Base-by-base conservation (phyloP, 495 filamentous ascomycete genomes). In the Xylaria acuta region DNA sequence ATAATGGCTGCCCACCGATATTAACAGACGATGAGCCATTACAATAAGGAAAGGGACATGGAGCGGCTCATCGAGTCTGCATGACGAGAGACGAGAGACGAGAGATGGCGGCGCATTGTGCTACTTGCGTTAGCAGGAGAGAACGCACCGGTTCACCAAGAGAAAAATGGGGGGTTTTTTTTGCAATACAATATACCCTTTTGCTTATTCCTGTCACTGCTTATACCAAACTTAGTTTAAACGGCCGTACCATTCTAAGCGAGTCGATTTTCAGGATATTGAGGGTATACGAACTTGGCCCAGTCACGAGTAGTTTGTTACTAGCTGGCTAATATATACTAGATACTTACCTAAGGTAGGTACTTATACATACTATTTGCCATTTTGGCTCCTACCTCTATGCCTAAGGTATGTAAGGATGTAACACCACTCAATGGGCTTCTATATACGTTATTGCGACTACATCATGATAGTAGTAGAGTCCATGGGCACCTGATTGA, bases 111-210 rank as follows among this genome's bases (percentile, higher is more conserved):
- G 22, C 60, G 41, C 60, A 47, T 63, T 40, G 0, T 49, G 18
- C 41, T 59, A 54, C 32, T 41, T 41, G 22, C n/a, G 36, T 40
- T 36, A 16, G n/a, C 14, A 30, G 32, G 64, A 20, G 43, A 30
- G 12, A 51, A 34, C 41, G 11, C 7, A 12, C 12, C 5, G 6
- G 22, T 60, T 45, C 30, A 22, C n/a, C 34, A 20, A 49, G 38
- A 36, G 25, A 49, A 40, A 40, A 32, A n/a, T n/a, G n/a, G n/a
- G 3, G 36, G 3, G 36, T 38, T 27, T 38, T 51, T 25, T 25
- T 67, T 22, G 30, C 43, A 18, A 32, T 67, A 54, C 65, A 67
- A 67, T 67, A 67, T 67, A 67, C 65, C 65, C 65, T 49, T 67
- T 67, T 56, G 49, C 65, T 54, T 54, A 56, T 67, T 54, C 36